phyloP scores from a whole-genome alignment of 2,329 filamentous ascomycete genomes.

The Nemania diffusa region DNA sequence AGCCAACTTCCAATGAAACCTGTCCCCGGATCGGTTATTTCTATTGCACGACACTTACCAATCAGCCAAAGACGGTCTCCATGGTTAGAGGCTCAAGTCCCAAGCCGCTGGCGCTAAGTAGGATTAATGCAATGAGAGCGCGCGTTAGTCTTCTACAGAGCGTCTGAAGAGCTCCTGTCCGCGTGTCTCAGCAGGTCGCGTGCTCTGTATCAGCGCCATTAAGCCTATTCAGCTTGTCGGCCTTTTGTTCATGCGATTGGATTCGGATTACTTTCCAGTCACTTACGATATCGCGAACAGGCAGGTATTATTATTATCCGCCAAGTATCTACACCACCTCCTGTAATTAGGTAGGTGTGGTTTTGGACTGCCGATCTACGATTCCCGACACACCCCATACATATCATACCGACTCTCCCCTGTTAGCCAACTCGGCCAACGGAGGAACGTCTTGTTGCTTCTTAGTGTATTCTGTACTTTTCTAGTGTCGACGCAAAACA shows the following conservation, averaged over 20 bases:
- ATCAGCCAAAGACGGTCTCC: background rate
- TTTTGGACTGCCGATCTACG: constrained; percentile 17
- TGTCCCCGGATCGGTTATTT: constrained; percentile 1
- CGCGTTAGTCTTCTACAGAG: constrained; percentile 40
- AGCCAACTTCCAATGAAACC: constrained; percentile 20
- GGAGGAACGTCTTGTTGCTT: constrained; percentile 5
- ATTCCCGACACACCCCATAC: constrained; percentile 28
- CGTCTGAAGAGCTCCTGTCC: constrained; percentile 43
- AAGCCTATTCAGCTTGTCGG: constrained; percentile 36
- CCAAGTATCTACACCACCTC: background rate
- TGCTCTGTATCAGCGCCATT: constrained; percentile 43
- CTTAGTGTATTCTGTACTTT: background rate
- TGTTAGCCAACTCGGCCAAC: constrained; percentile 10
- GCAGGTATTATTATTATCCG: background rate
- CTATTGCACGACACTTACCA: background rate
- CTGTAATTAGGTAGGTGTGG: background rate
- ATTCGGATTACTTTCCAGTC: background rate
- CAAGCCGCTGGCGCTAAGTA: constrained; percentile 35
- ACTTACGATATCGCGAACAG: background rate
- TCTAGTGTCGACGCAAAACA: constrained; percentile 37
- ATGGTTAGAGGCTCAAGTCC: constrained; percentile 24
- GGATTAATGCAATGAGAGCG: constrained; percentile 28
- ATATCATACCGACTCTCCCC: constrained; percentile 2
- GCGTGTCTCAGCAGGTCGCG: constrained; percentile 19
- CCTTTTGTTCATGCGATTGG: constrained; percentile 36